Percentiles rank a stretch among this genome's conserved stretches.
Evolutionary conservation across 371 early-diverging fungal species (phyloP).

Genomic region (Mucor indicus): DNA sequence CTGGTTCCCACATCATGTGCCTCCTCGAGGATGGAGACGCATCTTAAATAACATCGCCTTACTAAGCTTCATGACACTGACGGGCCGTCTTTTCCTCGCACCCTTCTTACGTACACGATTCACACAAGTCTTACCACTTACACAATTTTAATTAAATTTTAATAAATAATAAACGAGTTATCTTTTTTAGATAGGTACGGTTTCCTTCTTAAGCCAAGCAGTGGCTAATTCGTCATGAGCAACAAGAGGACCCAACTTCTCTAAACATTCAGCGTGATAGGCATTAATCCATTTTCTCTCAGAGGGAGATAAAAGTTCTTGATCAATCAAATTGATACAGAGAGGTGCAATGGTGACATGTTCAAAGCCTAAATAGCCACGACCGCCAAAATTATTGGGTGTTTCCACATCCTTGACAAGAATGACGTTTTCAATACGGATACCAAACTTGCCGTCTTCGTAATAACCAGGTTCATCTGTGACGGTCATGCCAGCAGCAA

Average conservation of each 20-base stretch:
- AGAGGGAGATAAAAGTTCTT: constrained; percentile 57
- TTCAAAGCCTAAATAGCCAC: constrained; percentile 85
- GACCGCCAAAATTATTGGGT: constrained; percentile 76
- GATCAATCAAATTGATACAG: constrained; percentile 73
- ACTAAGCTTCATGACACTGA: constrained; percentile 26
- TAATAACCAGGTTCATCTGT: constrained; percentile 99
- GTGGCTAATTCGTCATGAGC: constrained; percentile 58
- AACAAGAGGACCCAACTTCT: constrained; percentile 76
- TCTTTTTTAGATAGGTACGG: constrained; percentile 50
- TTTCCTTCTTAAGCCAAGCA: constrained; percentile 81
- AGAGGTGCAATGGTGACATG: constrained; percentile 87
- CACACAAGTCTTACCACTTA: constrained; percentile 10
- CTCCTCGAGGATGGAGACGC: constrained; percentile 7
- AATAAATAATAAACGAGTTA: no score
- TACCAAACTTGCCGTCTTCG: constrained; percentile 96
- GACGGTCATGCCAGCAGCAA: constrained; percentile 86
- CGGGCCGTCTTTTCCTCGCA: constrained; percentile 36
- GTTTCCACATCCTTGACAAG: constrained; percentile 68
- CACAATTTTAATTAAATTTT: constrained; percentile 9
- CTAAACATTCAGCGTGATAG: constrained; percentile 76
- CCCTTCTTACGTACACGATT: constrained; percentile 28
- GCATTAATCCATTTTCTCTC: constrained; percentile 86
- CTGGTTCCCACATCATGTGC: not conserved
- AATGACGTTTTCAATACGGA: constrained; percentile 96
- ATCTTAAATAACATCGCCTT: constrained; percentile 6